These are phyloP conservation scores for Lactifluus piperatus DNA, from an alignment of 768 basidiomycete genomes.

Conservation along the genomic window DNA sequence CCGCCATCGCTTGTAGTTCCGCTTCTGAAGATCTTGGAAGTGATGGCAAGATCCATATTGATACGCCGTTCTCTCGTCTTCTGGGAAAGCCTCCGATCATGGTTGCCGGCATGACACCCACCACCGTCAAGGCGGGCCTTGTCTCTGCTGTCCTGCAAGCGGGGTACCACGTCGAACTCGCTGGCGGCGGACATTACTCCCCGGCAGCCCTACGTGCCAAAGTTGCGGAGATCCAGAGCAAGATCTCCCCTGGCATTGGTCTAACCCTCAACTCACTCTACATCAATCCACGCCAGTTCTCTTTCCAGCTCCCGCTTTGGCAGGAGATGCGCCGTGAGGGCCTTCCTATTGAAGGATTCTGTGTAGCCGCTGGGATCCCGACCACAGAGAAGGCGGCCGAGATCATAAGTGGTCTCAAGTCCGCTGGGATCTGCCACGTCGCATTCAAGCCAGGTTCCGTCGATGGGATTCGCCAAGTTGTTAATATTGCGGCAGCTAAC, in stretches of 20 bases:
- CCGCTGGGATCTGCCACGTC: conserved; percentile 93
- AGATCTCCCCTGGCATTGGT: no score
- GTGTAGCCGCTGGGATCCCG: conserved; percentile 96
- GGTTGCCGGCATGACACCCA: conserved; percentile 99
- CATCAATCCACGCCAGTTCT: conserved; percentile 96
- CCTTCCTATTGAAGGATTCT: conserved; percentile 96
- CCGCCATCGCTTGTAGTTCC: background rate
- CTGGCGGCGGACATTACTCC: conserved; percentile 97
- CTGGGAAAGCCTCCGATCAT: conserved; percentile 96
- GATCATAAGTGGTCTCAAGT: conserved; percentile 78
- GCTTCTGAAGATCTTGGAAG: conserved; percentile 32
- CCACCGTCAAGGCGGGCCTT: conserved; percentile 89
- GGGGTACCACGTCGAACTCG: conserved; percentile 94
- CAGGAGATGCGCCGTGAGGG: conserved; percentile 96
- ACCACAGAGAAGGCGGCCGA: conserved; percentile 95
- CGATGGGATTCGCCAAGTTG: conserved; percentile 89
- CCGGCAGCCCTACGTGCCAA: conserved; percentile 71
- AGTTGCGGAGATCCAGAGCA: no score
- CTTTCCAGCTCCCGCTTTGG: conserved; percentile 97
- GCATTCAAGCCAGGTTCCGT: no score
- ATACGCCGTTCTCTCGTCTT: conserved; percentile 93
- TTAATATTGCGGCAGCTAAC: conserved; percentile 90
- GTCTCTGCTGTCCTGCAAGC: no score
- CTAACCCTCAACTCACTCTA: conserved; percentile 94
- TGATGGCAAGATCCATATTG: conserved; percentile 84